These are phyloP conservation scores for Vanrija sp. DNA, from an alignment of 1,284 basidiomycete genomes.

Conservation along the genomic window DNA sequence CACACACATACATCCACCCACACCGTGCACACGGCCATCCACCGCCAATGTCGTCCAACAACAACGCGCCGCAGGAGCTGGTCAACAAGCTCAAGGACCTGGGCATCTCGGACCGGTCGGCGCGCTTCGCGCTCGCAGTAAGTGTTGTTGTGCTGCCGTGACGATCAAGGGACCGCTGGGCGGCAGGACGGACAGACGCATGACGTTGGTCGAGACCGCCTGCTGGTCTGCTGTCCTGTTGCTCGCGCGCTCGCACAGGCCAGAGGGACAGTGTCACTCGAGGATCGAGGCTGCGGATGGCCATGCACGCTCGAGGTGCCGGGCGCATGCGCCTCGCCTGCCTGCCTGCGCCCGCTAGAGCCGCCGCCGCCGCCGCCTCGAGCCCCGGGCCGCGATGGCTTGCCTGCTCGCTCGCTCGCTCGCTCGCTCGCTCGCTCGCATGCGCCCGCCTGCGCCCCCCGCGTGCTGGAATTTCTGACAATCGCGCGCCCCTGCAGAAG, in stretches of 20 bases:
- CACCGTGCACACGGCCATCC: no score
- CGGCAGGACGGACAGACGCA: background rate
- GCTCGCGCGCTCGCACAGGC: background rate
- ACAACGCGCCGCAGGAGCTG: constrained; percentile 19
- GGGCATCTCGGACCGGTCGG: constrained; percentile 42
- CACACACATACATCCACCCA: background rate
- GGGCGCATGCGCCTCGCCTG: background rate
- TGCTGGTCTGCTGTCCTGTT: no score
- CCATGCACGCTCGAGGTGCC: background rate
- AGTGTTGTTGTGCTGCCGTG: constrained; percentile 8
- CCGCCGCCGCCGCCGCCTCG: background rate
- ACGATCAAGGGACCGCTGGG: background rate
- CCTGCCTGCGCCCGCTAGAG: no score
- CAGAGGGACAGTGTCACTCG: background rate
- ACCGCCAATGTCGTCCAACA: constrained; percentile 1
- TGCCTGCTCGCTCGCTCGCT: background rate
- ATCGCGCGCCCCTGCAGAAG: constrained; percentile 19
- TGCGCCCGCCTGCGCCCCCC: no score
- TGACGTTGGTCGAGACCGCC: no score
- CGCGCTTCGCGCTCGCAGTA: constrained; percentile 39
- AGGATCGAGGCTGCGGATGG: no score
- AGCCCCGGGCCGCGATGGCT: background rate
- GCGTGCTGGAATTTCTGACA: background rate
- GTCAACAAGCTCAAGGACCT: constrained; percentile 36
- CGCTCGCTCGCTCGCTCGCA: no score